Evolutionary conservation across 1,284 basidiomycete genomes (phyloP), one percentile per base, ranked within the genome.

Genomic region (Vanrija sp.): DNA sequence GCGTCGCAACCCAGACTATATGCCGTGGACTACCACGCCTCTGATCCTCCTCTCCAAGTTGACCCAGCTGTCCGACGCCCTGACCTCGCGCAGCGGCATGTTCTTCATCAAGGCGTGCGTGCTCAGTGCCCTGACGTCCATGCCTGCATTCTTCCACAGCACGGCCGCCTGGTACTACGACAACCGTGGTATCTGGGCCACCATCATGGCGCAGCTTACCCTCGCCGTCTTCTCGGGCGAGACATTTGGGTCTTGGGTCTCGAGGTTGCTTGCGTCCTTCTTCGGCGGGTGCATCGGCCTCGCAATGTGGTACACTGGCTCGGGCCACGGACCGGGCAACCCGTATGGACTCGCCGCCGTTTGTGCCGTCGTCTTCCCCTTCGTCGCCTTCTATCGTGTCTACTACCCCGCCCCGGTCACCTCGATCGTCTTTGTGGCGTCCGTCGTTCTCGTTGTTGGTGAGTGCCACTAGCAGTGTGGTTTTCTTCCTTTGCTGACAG

Each of bases 31-130:
- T 5, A 67, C 47, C 16, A 51, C 63, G 2, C 39, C 48, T 0
- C 64, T 77, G 18, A 56, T 68, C 41, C 23, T 72, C 3, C 62
- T 78, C 1, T 63, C 72, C 7, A 55, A 59, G 16, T 36, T 74
- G 2, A 53, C 61, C 15, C 43, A 47, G 2, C 45, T 69, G 12
- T 49, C 63, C 0, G 67, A 73, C 22, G 38, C 72, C 6, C 52
- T 76, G 0, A 63, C 68, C 18, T 71, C 67, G 15, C 64, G 70
- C 19, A 75, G 77, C 48, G 73, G 57, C 24, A 75, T 91, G 54
- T 94, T 85, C 60, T 87, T 87, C 0, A 50, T 92, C 60, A 95
- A 95, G 73, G 89, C 86, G 0, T 88, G 83, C 0, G 59, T 85
- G 9, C 68, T 93, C 45, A 84, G 85, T 38, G 78, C 83, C 80